Conservation (phyloP, 768 basidiomycete genomes). For the Psilocybe subaeruginosa region DNA sequence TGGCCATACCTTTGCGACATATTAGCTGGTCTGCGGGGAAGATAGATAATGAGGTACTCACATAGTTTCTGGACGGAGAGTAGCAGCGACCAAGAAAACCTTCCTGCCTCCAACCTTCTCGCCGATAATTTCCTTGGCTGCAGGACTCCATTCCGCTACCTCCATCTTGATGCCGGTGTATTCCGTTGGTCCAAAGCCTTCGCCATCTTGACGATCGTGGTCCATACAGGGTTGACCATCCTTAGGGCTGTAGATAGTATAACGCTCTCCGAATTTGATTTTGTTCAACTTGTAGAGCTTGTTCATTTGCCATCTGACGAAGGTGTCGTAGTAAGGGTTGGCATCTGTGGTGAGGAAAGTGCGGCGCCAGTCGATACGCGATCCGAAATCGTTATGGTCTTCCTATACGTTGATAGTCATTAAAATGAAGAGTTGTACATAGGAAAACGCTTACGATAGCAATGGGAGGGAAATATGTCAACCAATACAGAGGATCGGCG, state of each 20-base stretch:
- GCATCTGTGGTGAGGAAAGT: constrained; percentile 92
- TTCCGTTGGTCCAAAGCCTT: constrained; percentile 93
- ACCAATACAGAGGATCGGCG: constrained; percentile 93
- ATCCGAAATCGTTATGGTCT: constrained; percentile 89
- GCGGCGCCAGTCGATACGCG: constrained; percentile 96
- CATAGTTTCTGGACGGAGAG: constrained; percentile 97
- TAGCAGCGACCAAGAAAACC: constrained; percentile 94
- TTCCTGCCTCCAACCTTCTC: constrained; percentile 76
- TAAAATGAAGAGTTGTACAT: constrained; percentile 12
- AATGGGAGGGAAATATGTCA: constrained; percentile 94
- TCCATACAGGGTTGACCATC: constrained; percentile 99
- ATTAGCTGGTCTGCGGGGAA: constrained; percentile 7
- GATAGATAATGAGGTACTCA: constrained; percentile 35
- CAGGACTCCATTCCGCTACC: constrained; percentile 81
- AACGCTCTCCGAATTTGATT: constrained; percentile 97
- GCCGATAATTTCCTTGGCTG: constrained; percentile 64
- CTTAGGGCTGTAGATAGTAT: constrained; percentile 98
- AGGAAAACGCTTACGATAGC: constrained; percentile 60
- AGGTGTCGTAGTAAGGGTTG: constrained; percentile 97
- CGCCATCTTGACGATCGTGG: constrained; percentile 95
- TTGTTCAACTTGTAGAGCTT: constrained; percentile 84
- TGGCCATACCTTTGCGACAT: constrained; percentile 80
- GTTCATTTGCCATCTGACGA: constrained; percentile 98
- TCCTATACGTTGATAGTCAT: constrained; percentile 22
- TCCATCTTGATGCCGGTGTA: constrained; percentile 96